Evolutionary conservation across 2,329 filamentous ascomycete species (phyloP).

Genomic region (Gaeumannomyces tritici): DNA sequence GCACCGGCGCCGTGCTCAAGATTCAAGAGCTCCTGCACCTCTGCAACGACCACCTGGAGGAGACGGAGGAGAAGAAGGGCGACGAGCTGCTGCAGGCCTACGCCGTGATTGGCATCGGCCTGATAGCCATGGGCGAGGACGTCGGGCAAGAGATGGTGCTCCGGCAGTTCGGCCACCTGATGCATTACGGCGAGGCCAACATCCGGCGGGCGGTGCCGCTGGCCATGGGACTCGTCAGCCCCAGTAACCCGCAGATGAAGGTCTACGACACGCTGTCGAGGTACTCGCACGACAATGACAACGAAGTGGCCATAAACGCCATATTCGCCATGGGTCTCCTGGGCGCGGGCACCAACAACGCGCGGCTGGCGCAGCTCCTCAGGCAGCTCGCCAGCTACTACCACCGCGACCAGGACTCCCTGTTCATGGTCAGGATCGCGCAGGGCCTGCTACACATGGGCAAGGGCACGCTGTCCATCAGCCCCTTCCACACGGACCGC

Average conservation of each 20-base stretch:
- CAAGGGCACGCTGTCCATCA: conserved; percentile 92
- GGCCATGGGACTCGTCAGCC: conserved; percentile 92
- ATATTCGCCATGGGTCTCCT: conserved; percentile 99
- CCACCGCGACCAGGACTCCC: conserved; percentile 86
- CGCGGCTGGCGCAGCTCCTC: conserved; percentile 85
- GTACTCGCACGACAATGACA: conserved; percentile 98
- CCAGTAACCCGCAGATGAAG: conserved; percentile 99
- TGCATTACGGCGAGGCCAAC: conserved; percentile 98
- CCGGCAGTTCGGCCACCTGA: conserved; percentile 92
- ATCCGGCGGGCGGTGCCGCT: conserved; percentile 93
- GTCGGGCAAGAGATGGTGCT: conserved; percentile 98
- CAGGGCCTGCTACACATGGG: conserved; percentile 98
- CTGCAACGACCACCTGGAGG: conserved; percentile 95
- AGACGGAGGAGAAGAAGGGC: conserved; percentile 87
- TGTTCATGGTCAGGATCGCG: conserved; percentile 99
- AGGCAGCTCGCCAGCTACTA: conserved; percentile 97
- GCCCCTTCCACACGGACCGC: conserved; percentile 98
- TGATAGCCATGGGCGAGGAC: conserved; percentile 97
- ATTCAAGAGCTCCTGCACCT: conserved; percentile 95
- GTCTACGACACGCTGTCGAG: conserved; percentile 96
- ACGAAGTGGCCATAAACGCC: conserved; percentile 94
- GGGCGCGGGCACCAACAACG: conserved; percentile 96
- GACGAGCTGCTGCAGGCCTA: conserved; percentile 95
- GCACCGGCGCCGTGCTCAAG: conserved; percentile 93
- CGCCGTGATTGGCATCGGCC: conserved; percentile 83